Evolutionary conservation across 352 stramenopile species (phyloP).

Genomic region (Pythium phragmitis): DNA sequence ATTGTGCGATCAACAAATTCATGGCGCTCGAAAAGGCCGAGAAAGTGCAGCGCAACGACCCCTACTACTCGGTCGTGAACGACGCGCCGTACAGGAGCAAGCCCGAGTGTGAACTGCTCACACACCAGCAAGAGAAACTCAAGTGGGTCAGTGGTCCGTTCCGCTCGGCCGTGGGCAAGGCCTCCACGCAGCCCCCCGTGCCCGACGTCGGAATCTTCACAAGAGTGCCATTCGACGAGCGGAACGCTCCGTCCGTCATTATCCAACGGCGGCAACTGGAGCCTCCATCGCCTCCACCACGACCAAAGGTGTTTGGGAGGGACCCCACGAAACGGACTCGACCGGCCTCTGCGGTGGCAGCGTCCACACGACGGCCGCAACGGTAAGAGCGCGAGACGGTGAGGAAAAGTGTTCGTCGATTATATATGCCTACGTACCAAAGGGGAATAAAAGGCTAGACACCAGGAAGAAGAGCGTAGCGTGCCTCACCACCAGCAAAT

Average conservation of each 20-base stretch:
- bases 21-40: constrained; percentile 40
- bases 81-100: constrained; percentile 67
- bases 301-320: neutral
- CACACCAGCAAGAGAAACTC: constrained; percentile 62
- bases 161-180: constrained; percentile 59
- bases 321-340: neutral
- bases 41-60: constrained; percentile 28
- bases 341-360: constrained; percentile 6
- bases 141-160: constrained; percentile 75
- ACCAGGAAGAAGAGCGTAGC: too few relatives aligned
- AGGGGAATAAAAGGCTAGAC: neutral
- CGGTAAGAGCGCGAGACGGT: neutral
- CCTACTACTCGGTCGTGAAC: constrained; percentile 81
- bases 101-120: constrained; percentile 47
- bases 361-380: constrained; percentile 9
- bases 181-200: constrained; percentile 41
- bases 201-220: constrained; percentile 60
- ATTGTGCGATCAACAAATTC: constrained; percentile 66
- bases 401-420: constrained; percentile 3
- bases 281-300: constrained; percentile 7
- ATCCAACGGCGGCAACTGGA: constrained; percentile 55
- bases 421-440: constrained; percentile 20
- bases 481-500: neutral
- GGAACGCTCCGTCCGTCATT: constrained; percentile 57
- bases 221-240: constrained; percentile 43